These are phyloP conservation scores for Pseudogymnoascus sp. DNA, from an alignment of 2,329 filamentous ascomycete species.

Conservation along the genomic window DNA sequence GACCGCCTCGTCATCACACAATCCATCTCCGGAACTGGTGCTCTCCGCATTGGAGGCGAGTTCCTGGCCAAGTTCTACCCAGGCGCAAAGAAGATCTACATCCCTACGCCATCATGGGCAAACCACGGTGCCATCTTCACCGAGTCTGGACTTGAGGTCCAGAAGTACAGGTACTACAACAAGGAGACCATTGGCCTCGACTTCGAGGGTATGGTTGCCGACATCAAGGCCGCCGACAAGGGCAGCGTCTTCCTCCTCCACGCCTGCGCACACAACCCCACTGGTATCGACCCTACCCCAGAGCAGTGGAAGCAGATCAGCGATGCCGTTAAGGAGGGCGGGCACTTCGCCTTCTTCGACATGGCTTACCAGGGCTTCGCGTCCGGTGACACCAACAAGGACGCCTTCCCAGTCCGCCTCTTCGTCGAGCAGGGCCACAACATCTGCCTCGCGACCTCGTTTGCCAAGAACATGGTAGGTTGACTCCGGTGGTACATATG, in stretches of 20 bases:
- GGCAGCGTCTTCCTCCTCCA: constrained; percentile 89
- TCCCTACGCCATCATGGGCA: constrained; percentile 92
- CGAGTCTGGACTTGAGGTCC: constrained; percentile 81
- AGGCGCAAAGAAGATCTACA: constrained; percentile 88
- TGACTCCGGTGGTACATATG: not conserved
- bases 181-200: constrained; percentile 97
- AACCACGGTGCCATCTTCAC: constrained; percentile 97
- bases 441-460: constrained; percentile 81
- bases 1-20: constrained; percentile 84
- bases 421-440: constrained; percentile 90
- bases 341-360: constrained; percentile 95
- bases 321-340: constrained; percentile 72
- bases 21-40: constrained; percentile 95
- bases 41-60: constrained; percentile 85
- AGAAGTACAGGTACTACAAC: constrained; percentile 98
- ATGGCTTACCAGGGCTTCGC: constrained; percentile 99
- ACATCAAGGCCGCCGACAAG: constrained; percentile 81
- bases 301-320: constrained; percentile 92
- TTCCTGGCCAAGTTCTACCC: constrained; percentile 92
- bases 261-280: constrained; percentile 96
- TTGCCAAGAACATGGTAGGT: constrained; percentile 96
- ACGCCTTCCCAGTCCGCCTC: constrained; percentile 87
- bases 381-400: constrained; percentile 80
- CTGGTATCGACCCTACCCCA: constrained; percentile 84
- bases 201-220: constrained; percentile 85